phyloP scores from a whole-genome alignment of 139 green algal species.

The Yamagishiella unicocca region DNA sequence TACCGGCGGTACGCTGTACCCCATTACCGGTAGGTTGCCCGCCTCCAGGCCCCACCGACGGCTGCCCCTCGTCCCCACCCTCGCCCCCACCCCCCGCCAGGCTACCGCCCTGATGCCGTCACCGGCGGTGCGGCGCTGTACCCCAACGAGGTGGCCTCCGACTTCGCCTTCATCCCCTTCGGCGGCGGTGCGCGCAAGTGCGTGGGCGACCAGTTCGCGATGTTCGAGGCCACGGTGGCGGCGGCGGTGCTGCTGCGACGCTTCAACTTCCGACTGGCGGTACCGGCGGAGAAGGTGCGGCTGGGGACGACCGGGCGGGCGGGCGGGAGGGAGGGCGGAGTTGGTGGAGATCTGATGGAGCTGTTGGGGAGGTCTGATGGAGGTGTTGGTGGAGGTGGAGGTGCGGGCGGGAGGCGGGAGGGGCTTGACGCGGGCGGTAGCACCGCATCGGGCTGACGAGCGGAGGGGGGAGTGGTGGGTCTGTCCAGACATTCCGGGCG shows the following conservation, averaged over 20 bases:
- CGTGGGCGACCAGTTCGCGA: slow-evolving; percentile 98
- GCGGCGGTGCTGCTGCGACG: slow-evolving; percentile 90
- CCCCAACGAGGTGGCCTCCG: slow-evolving; percentile 94
- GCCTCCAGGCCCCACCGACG: no score
- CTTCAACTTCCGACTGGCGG: slow-evolving; percentile 76
- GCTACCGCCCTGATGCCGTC: slow-evolving; percentile 76
- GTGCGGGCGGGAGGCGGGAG: no score
- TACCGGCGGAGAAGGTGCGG: slow-evolving; percentile 46
- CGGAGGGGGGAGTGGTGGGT: no score
- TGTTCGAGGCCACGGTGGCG: slow-evolving; percentile 88
- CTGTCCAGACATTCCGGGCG: no score
- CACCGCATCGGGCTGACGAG: no score
- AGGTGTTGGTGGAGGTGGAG: no score
- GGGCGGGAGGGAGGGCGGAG: not conserved
- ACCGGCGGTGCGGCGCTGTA: slow-evolving; percentile 78
- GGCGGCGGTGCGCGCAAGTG: slow-evolving; percentile 96
- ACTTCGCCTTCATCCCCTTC: slow-evolving; percentile 99
- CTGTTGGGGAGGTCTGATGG: no score
- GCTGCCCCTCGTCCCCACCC: not conserved
- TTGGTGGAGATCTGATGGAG: no score
- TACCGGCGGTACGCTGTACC: no score
- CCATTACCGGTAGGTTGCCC: no score
- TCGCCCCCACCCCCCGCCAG: slow-evolving; percentile 11
- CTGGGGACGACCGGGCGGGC: no score
- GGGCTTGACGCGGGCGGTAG: no score